Conservation (phyloP, 2,329 filamentous ascomycete species). For the Fusarium longipes region DNA sequence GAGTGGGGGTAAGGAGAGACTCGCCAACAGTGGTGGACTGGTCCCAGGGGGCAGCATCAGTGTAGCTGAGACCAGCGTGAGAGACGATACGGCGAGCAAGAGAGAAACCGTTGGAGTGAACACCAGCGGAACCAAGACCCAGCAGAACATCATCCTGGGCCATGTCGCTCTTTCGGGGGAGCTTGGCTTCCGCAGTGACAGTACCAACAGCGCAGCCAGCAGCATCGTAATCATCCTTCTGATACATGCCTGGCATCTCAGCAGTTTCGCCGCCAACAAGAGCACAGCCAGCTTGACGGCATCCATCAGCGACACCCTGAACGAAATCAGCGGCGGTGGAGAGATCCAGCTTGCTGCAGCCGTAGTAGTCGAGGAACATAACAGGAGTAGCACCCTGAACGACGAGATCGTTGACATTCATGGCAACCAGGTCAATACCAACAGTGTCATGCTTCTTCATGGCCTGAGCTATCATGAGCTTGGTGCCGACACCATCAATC, state of each 20-base stretch:
- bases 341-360: conserved; percentile 87
- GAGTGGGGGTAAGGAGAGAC: conserved; percentile 86
- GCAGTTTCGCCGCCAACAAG: conserved; percentile 98
- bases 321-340: conserved; percentile 86
- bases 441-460: conserved; percentile 94
- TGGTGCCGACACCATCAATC: conserved; percentile 96
- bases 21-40: conserved; percentile 72
- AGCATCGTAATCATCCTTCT: conserved; percentile 89
- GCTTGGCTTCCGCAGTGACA: conserved; percentile 73
- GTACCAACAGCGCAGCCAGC: conserved; percentile 91
- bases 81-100: conserved; percentile 92
- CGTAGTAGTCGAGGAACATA: conserved; percentile 98
- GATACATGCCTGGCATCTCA: conserved; percentile 97
- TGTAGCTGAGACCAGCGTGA: conserved; percentile 76
- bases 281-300: conserved; percentile 84
- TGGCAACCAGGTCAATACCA: conserved; percentile 95
- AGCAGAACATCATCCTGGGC: conserved; percentile 83
- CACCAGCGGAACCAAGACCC: conserved; percentile 84
- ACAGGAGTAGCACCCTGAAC: conserved; percentile 95
- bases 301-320: conserved; percentile 88
- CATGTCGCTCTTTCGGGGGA: conserved; percentile 84
- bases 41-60: conserved; percentile 82
- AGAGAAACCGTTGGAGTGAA: conserved; percentile 97
- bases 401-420: conserved; percentile 98
- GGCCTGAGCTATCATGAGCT: conserved; percentile 93